Base-by-base conservation (phyloP, 169 alveolate genomes). In the Plasmodium reichenowi region DNA sequence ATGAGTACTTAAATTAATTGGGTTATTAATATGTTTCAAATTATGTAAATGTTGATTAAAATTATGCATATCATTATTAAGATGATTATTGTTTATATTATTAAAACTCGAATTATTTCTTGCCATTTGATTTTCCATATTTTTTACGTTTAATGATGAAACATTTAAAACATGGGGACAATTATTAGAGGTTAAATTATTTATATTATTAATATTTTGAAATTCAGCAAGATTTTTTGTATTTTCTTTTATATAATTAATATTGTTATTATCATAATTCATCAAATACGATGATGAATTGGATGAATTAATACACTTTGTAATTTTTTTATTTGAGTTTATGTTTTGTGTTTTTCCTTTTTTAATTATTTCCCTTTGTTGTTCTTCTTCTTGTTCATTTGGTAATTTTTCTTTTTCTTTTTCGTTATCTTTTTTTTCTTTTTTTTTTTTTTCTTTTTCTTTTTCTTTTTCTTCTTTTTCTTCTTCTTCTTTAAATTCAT, bases 161-260 rank as follows among this genome's bases (percentile, higher is more conserved):
- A 60, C 15, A 58, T 56, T 56, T 73, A 73, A 47, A 63, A 22
- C 86, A 73, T 62, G 54, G 45, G 24, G 83, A 60, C 20, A 38
- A 47, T 48, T 72, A 60, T 62, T 62, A 12, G 29, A 22, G 13
- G 2, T 17, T 15, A 48, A 29, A 32, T 15, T 56, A 29, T 15
- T 72, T 13, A 24, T 71, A 71, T 48, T 71, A 15, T 52, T 71
- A 6, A 66, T 24, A 26, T 66, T 26, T 66, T 66, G 56, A 6
- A 66, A 13, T 38, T 66, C 15, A 13, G 26, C 22, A 66, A 32
- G 10, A 32, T 32, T 66, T 29, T 38, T 66, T 38, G 52, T 38
- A n/a, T 29, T 66, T 13, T 66, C 43, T 29, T n/a, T 66, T 13
- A 66, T 29, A 26, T 13, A 8, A 13, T 17, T 10, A 17, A 6